These are phyloP conservation scores for Microbotryomycetes sp. DNA, from an alignment of 1,284 basidiomycete species.

Conservation along the genomic window DNA sequence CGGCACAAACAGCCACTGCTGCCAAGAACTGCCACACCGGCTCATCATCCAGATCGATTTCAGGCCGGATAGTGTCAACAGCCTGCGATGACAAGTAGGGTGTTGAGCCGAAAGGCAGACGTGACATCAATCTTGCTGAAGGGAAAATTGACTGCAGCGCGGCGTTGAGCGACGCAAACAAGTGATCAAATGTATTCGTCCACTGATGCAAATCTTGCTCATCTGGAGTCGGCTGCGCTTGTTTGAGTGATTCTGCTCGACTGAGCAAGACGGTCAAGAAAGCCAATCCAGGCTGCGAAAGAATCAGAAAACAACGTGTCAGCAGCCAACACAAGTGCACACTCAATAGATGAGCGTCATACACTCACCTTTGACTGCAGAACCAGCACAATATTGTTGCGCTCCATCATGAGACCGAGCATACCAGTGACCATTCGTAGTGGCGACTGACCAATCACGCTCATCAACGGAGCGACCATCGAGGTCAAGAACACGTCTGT, in stretches of 20 bases:
- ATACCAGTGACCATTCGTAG: slow-evolving; percentile 80
- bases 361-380: slow-evolving; percentile 63
- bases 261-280: slow-evolving; percentile 87
- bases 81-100: slow-evolving; percentile 41
- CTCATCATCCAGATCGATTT: slow-evolving; percentile 71
- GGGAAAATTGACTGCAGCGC: slow-evolving; percentile 80
- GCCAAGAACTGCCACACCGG: slow-evolving; percentile 89
- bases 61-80: slow-evolving; percentile 31
- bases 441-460: slow-evolving; percentile 67
- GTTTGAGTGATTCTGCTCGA: slow-evolving; percentile 82
- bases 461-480: slow-evolving; percentile 78
- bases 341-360: background rate
- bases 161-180: slow-evolving; percentile 71
- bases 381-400: slow-evolving; percentile 66
- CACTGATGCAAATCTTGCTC: slow-evolving; percentile 69
- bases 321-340: background rate
- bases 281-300: slow-evolving; percentile 74
- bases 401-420: slow-evolving; percentile 73
- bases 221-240: slow-evolving; percentile 44
- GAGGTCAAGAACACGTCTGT: slow-evolving; percentile 82
- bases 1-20: slow-evolving; percentile 76
- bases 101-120: slow-evolving; percentile 49
- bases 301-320: background rate
- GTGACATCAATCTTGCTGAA: slow-evolving; percentile 64
- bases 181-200: slow-evolving; percentile 72